These are phyloP conservation scores for Cronartium quercuum DNA, from an alignment of 1,284 basidiomycete genomes.

Conservation along the genomic window DNA sequence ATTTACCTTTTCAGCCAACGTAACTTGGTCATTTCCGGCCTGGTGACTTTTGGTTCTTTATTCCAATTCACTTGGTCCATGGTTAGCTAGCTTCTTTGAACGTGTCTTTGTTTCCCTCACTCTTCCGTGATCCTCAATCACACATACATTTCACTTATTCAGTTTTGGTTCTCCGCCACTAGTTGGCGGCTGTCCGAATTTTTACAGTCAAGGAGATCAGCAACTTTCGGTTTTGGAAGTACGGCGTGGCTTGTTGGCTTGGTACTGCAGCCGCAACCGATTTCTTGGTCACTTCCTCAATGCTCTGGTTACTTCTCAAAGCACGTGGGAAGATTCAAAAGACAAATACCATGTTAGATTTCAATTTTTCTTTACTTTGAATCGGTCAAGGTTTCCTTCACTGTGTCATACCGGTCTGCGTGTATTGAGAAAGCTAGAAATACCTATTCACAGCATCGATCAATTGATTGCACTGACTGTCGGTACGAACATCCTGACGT, in stretches of 20 bases:
- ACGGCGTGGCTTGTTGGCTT: slow-evolving; percentile 36
- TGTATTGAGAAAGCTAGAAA: neutral
- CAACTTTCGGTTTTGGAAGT: slow-evolving; percentile 33
- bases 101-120: neutral
- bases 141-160: neutral
- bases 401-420: neutral
- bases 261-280: slow-evolving; percentile 38
- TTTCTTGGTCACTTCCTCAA: slow-evolving; percentile 39
- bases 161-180: neutral
- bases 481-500: neutral
- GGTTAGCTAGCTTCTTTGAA: neutral
- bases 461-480: neutral
- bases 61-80: slow-evolving; percentile 27
- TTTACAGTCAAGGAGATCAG: slow-evolving; percentile 35
- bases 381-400: neutral
- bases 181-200: slow-evolving; percentile 33
- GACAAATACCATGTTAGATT: slow-evolving; percentile 30
- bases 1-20: slow-evolving; percentile 12
- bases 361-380: neutral
- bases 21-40: neutral
- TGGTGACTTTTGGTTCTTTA: slow-evolving; percentile 16
- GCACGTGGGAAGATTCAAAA: slow-evolving; percentile 34
- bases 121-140: neutral
- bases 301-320: slow-evolving; percentile 39
- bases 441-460: neutral